Evolutionary conservation across 208 protist species (phyloP).

Genomic region (Leishmania lainsoni): DNA sequence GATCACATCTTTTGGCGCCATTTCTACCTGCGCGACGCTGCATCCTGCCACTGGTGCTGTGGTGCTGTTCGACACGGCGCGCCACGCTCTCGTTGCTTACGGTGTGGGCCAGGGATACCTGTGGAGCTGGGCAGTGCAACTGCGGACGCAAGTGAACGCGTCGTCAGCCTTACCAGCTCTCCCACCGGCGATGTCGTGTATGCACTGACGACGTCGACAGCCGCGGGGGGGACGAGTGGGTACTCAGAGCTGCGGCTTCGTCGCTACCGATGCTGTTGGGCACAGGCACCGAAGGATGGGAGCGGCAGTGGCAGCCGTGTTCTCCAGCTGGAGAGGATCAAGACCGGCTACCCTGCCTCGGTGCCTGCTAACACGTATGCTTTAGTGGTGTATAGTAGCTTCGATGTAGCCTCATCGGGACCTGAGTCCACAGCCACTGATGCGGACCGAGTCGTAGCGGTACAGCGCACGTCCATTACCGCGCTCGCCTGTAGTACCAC

Average conservation of each 20-base stretch:
- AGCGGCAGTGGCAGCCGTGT: background rate
- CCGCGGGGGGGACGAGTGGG: background rate
- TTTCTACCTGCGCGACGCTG: conserved; percentile 19
- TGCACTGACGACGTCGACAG: conserved; percentile 10
- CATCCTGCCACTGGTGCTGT: conserved; percentile 22
- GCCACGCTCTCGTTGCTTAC: conserved; percentile 24
- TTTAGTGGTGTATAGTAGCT: conserved; percentile 32
- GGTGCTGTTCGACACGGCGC: conserved; percentile 24
- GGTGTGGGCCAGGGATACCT: background rate
- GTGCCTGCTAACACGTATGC: conserved; percentile 19
- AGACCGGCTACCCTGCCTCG: background rate
- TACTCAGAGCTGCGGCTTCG: conserved; percentile 14
- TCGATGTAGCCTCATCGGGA: background rate
- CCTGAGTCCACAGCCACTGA: background rate
- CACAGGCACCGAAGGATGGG: background rate
- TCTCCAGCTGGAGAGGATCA: conserved; percentile 4
- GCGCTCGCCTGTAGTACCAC: background rate
- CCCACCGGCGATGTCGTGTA: conserved; percentile 22
- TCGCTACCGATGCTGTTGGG: conserved; percentile 27
- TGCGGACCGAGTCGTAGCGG: conserved; percentile 23
- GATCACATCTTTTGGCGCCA: background rate
- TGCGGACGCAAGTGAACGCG: background rate
- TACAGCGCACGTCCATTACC: conserved; percentile 19
- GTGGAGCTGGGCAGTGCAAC: background rate
- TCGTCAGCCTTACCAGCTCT: conserved; percentile 24